phyloP scores from a whole-genome alignment of 441 rosid species.

The Brassica hybrid region DNA sequence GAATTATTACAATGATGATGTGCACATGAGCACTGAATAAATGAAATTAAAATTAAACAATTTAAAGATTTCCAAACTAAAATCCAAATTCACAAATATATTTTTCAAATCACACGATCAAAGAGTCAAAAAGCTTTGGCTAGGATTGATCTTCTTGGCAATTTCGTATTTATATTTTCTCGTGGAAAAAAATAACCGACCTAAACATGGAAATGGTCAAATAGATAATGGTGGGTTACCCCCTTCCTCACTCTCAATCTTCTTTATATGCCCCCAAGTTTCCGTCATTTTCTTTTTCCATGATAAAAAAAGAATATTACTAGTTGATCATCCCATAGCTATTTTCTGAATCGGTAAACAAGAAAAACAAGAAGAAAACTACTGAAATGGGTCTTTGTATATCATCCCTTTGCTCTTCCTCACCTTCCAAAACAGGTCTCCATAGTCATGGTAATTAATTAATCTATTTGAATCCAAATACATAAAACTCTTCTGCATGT shows the following conservation, averaged over 20 bases:
- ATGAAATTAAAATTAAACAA: too few relatives aligned
- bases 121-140: conserved; percentile 5
- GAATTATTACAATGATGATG: background rate
- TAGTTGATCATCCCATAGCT: conserved; percentile 24
- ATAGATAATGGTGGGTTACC: conserved; percentile 10
- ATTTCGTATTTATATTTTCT: background rate
- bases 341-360: conserved; percentile 29
- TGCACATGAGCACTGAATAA: background rate
- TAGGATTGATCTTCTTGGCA: conserved; percentile 12
- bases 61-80: background rate
- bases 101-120: conserved; percentile 1
- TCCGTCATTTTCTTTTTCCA: background rate
- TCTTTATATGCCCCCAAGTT: background rate
- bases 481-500: background rate
- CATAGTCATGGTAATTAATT: conserved; percentile 18
- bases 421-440: conserved; percentile 28
- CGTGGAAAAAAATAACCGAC: background rate
- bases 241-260: conserved; percentile 5
- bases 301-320: background rate
- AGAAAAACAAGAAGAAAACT: conserved; percentile 1
- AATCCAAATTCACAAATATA: background rate
- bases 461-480: background rate
- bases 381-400: conserved; percentile 32
- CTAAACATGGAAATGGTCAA: conserved; percentile 25
- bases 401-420: conserved; percentile 18